phyloP scores from a whole-genome alignment of 352 stramenopile species.

The Phytophthora sp. region DNA sequence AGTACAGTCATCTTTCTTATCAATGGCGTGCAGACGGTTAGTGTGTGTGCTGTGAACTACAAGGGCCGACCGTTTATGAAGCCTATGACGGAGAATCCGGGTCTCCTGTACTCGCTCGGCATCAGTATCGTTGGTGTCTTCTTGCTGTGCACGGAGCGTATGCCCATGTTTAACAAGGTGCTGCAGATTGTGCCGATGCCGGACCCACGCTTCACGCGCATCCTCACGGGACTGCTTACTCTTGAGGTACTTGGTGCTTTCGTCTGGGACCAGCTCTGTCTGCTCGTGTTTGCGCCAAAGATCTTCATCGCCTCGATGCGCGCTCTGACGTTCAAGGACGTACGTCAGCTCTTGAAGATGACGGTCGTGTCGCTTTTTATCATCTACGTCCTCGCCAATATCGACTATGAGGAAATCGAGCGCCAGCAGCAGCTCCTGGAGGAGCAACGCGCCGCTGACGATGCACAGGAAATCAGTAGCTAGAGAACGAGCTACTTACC shows the following conservation, averaged over 20 bases:
- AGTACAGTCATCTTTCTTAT: constrained; percentile 99
- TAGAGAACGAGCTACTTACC: constrained; percentile 26
- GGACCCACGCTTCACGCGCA: constrained; percentile 81
- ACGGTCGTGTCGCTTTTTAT: constrained; percentile 77
- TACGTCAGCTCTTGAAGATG: constrained; percentile 89
- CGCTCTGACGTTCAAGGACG: constrained; percentile 78
- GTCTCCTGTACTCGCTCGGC: constrained; percentile 93
- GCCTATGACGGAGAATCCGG: constrained; percentile 95
- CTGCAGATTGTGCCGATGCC: constrained; percentile 93
- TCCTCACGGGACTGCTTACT: constrained; percentile 81
- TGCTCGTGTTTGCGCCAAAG: constrained; percentile 86
- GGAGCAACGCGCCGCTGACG: constrained; percentile 44
- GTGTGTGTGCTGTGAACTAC: constrained; percentile 99
- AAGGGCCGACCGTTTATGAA: constrained; percentile 98
- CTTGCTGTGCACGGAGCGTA: constrained; percentile 92
- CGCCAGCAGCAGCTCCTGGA: constrained; percentile 85
- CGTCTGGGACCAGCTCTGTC: constrained; percentile 85
- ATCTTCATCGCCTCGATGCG: constrained; percentile 86
- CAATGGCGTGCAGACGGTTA: constrained; percentile 94
- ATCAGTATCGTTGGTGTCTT: constrained; percentile 88
- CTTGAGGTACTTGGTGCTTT: constrained; percentile 89
- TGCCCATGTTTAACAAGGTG: constrained; percentile 93
- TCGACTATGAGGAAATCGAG: constrained; percentile 91
- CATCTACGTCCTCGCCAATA: constrained; percentile 90
- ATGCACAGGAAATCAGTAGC: constrained; percentile 45